Evolutionary conservation across 306 rosid species (phyloP).

Genomic region (Hippophae rhamnoides): DNA sequence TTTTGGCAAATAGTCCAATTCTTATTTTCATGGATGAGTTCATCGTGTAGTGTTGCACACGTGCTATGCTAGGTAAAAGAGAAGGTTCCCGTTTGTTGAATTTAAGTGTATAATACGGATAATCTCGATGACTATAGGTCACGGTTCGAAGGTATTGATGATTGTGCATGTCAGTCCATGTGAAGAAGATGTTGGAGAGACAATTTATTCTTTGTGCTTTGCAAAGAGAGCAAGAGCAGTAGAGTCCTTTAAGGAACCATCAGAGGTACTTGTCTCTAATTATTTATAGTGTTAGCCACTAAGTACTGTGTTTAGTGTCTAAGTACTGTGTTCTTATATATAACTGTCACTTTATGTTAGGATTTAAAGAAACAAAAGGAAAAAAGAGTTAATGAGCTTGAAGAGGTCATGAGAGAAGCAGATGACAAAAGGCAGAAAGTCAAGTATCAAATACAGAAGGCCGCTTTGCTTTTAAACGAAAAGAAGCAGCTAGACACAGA

Average conservation of each 20-base stretch:
- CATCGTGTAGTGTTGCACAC: slow-evolving; percentile 6
- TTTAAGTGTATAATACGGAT: slow-evolving; percentile 11
- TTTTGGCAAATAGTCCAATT: no score
- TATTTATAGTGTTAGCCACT: slow-evolving; percentile 13
- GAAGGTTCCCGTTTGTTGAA: background rate
- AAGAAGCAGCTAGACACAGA: slow-evolving; percentile 36
- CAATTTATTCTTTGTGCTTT: slow-evolving; percentile 76
- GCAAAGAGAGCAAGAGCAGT: slow-evolving; percentile 79
- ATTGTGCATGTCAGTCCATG: slow-evolving; percentile 82
- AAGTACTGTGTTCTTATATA: slow-evolving; percentile 3
- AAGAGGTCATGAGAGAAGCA: slow-evolving; percentile 62
- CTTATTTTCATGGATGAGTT: background rate
- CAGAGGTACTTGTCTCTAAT: slow-evolving; percentile 38
- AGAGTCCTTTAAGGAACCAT: slow-evolving; percentile 52
- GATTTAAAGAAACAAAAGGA: slow-evolving; percentile 71
- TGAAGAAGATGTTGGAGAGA: slow-evolving; percentile 74
- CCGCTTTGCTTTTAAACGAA: slow-evolving; percentile 37
- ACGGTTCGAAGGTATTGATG: slow-evolving; percentile 86
- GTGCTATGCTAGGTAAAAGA: slow-evolving; percentile 5
- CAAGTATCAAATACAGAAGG: slow-evolving; percentile 41
- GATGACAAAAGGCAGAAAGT: slow-evolving; percentile 43
- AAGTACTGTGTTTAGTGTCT: background rate
- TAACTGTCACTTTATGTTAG: slow-evolving; percentile 28
- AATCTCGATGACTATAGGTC: slow-evolving; percentile 38
- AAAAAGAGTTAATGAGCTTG: slow-evolving; percentile 50